These are phyloP conservation scores for Leersia perrieri DNA, from an alignment of 176 grass and related monocot genomes.

Conservation along the genomic window DNA sequence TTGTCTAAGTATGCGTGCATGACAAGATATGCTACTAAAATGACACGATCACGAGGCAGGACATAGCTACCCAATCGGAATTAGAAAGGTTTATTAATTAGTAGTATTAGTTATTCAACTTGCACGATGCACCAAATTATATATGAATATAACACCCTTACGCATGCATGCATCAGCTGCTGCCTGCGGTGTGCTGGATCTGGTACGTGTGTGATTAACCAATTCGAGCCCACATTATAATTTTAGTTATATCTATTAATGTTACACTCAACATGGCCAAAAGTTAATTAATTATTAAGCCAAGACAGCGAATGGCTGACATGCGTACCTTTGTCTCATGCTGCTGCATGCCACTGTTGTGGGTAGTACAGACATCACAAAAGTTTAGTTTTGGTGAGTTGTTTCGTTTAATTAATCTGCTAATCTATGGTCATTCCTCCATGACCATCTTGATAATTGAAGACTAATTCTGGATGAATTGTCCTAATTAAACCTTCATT, in stretches of 20 bases:
- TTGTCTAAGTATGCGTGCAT: slow-evolving; percentile 27
- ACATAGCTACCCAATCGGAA: slow-evolving; percentile 5
- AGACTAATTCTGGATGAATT: not conserved
- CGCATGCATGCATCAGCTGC: slow-evolving; percentile 4
- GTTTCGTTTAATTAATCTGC: slow-evolving; percentile 4
- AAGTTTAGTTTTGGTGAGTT: not conserved
- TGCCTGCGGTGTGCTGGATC: slow-evolving; percentile 6
- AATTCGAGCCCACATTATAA: not conserved
- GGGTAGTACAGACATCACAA: slow-evolving; percentile 15
- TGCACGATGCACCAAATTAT: not conserved
- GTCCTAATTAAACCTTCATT: not conserved
- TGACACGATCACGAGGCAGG: not conserved
- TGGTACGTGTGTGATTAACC: not conserved
- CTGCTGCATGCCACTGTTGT: slow-evolving; percentile 31
- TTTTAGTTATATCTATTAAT: not conserved
- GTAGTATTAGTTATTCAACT: not conserved
- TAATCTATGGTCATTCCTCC: not conserved
- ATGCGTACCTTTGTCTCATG: slow-evolving; percentile 28
- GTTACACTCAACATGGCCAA: slow-evolving; percentile 24
- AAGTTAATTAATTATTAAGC: not conserved
- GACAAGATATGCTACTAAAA: not conserved
- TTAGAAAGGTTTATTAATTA: not conserved
- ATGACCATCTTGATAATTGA: not conserved
- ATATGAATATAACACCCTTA: not conserved
- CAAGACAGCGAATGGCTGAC: slow-evolving; percentile 2